Base-by-base conservation (phyloP, 768 basidiomycete genomes). In the Chiua virens region DNA sequence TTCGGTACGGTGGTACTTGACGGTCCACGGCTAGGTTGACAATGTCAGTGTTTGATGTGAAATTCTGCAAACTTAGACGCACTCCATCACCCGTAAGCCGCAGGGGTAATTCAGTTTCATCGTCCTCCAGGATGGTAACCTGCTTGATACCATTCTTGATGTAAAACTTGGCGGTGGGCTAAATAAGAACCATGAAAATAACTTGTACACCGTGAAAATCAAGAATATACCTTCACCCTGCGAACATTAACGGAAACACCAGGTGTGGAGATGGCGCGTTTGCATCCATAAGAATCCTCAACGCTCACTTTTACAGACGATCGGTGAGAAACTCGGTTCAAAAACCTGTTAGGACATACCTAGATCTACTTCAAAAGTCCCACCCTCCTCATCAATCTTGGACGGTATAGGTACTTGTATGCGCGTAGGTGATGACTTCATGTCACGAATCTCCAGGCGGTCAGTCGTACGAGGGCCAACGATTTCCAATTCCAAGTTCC, bases 1-100 rank as follows among this genome's bases (percentile, higher is more conserved):
- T 21, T 78, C 78, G 8, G 68, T 63, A 32, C 73, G 78, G 28
- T 82, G 82, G 67, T 95, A 98, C 52, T 79, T 82, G 40, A 99
- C 66, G 14, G 72, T 77, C 96, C 96, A 99, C 8, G 96, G 93
- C 94, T 98, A 59, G 21, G 9, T 23, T 42, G 47, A 37, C 38
- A 49, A 21, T 10, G 50, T 45, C 49, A 46, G 44, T 47, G 55
- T 17, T 18, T 35, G 44, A 40, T n/a, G 17, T 17, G 9, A 55
- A 7, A 18, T 40, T 20, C 25, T 32, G 7, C 9, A 37, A n/a
- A 40, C 30, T 34, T 18, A 15, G 4, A 73, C 85, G 54, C 69
- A 96, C 95, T 42, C 85, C 87, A 66, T 95, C 89, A 6, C 97
- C 97, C 18, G 93, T 95, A 45, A 99, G 72, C 23, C 94, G 81